Conservation (phyloP, 169 alveolate species). For the Besnoitia besnoiti region DNA sequence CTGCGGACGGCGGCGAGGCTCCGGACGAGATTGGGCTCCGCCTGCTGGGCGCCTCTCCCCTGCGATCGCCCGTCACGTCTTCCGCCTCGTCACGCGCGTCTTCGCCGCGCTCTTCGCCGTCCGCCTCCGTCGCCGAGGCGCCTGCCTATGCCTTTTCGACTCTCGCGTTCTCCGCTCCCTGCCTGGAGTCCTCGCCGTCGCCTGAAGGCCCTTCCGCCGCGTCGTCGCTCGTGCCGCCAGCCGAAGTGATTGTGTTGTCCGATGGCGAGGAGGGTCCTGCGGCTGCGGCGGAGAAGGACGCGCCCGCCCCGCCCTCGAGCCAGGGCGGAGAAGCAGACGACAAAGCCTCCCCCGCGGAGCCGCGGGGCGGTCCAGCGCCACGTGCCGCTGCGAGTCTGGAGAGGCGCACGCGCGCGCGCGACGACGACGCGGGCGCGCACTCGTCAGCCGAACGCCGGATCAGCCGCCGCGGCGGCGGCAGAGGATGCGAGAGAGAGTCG, state of each 20-base stretch:
- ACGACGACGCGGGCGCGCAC: neutral
- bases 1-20: neutral
- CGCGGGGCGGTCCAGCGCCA: no score
- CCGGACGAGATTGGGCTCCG: neutral
- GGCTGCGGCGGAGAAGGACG: neutral
- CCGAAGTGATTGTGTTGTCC: neutral
- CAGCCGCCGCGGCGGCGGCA: neutral
- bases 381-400: no score
- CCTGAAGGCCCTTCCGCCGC: neutral
- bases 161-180: neutral
- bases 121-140: neutral
- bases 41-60: no score
- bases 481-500: neutral
- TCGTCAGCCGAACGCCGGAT: neutral
- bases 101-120: no score
- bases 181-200: neutral
- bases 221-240: neutral
- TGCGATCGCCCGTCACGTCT: no score
- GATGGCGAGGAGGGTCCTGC: neutral
- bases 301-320: neutral
- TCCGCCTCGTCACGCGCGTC: no score
- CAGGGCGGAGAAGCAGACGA: neutral
- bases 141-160: neutral
- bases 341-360: no score
- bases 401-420: no score